Conservation (phyloP, 257 asterid species). For the Solanum pinnatisectum region DNA sequence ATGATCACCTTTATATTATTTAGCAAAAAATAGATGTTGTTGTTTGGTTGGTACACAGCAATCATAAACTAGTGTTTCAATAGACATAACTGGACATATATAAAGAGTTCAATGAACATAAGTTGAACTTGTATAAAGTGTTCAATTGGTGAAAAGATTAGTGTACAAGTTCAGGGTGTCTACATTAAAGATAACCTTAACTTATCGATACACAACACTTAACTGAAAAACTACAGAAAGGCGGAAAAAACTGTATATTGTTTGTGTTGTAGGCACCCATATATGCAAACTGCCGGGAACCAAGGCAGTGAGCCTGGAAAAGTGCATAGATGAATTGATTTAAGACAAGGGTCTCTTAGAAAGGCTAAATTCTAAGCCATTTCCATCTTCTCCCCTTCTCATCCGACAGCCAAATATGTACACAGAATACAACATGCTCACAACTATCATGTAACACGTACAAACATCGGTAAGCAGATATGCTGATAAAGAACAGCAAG, state of each 20-base stretch:
- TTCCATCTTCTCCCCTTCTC: slow-evolving; percentile 4
- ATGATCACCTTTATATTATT: too few relatives aligned
- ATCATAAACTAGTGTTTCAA: background rate
- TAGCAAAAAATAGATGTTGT: too few relatives aligned
- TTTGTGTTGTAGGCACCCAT: background rate
- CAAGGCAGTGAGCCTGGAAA: slow-evolving; percentile 11
- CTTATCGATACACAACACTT: background rate
- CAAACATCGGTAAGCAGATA: background rate
- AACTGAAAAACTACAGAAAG: background rate
- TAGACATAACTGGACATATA: background rate
- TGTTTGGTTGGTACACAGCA: too few relatives aligned
- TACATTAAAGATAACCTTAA: background rate
- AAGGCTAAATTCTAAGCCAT: background rate
- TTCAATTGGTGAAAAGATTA: background rate
- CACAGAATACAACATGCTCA: background rate
- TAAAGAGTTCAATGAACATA: background rate
- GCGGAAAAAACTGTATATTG: background rate
- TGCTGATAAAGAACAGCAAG: background rate
- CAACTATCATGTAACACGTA: background rate
- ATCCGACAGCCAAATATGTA: background rate
- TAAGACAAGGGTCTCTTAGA: slow-evolving; percentile 15
- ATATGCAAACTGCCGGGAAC: background rate
- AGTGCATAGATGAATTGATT: slow-evolving; percentile 3
- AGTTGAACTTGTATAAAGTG: background rate
- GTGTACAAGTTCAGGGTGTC: background rate